Conservation (phyloP, 202 grass and related monocot genomes). For the Cymbopogon flexuosus region DNA sequence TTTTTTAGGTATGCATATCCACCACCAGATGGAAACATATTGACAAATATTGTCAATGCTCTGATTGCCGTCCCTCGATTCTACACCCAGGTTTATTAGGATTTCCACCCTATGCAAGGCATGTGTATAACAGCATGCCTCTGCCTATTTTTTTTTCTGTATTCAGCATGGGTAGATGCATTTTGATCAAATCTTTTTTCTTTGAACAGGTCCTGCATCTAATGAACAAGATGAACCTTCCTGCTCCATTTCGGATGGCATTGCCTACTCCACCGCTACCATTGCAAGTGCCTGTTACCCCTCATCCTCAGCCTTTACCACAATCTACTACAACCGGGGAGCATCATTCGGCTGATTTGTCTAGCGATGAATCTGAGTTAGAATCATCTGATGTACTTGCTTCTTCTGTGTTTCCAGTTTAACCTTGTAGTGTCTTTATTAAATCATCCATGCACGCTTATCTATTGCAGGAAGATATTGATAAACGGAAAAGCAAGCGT, state of each 20-base stretch:
- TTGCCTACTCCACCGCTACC: constrained; percentile 82
- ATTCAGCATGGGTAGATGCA: background rate
- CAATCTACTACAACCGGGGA: constrained; percentile 36
- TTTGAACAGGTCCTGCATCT: constrained; percentile 76
- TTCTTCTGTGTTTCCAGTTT: constrained; percentile 15
- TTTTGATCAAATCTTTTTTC: constrained; percentile 17
- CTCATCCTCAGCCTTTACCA: constrained; percentile 38
- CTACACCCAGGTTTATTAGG: constrained; percentile 67
- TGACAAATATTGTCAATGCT: constrained; percentile 87
- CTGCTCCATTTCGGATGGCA: constrained; percentile 92
- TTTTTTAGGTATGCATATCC: constrained; percentile 83
- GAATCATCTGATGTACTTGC: constrained; percentile 88
- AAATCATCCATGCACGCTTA: background rate
- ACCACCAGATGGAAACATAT: constrained; percentile 86
- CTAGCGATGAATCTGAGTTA: constrained; percentile 93
- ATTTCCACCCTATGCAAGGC: constrained; percentile 20
- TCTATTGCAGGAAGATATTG: constrained; percentile 57
- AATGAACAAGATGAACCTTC: constrained; percentile 99
- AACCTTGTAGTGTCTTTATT: background rate
- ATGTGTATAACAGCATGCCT: background rate
- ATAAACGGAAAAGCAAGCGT: constrained; percentile 52
- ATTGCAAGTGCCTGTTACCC: constrained; percentile 48
- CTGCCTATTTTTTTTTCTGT: background rate
- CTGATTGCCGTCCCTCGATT: constrained; percentile 88
- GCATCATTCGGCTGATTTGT: constrained; percentile 46